Base-by-base conservation (phyloP, 257 asterid genomes). In the Solanum lycopersicoides region DNA sequence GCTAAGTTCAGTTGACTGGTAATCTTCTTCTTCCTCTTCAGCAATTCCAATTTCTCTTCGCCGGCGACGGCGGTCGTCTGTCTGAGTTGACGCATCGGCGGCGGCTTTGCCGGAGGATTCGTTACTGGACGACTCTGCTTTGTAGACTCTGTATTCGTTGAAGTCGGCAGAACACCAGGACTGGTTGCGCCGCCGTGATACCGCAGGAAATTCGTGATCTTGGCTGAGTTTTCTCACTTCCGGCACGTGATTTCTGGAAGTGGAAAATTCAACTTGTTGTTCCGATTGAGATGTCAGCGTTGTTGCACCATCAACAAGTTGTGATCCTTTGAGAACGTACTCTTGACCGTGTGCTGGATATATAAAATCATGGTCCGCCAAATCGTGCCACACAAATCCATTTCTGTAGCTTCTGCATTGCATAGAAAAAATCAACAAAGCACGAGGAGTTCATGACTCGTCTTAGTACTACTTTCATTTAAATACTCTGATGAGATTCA, bases 381-480 rank as follows among this genome's bases (percentile, higher is more conserved):
- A 93, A 91, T 96, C 99, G 35, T 96, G 96, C 99, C 99, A 96
- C 8, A 96, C 98, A 37, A 89, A 96, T 85, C 99, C 98, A 18
- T 92, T 94, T 86, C 91, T 96, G 65, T 95, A 96, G 89, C 97
- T 92, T 96, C 99, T 96, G 89, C 23, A 65, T 15, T 39, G 73
- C 14, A 35, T 18, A 50, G 42, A 50, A 47, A 28, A 82, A 15
- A 45, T 16, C 30, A 80, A 53, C 63, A 53, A 53, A 53, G 63
- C 63, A 53, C 23, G 63, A 53, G 4, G 68, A 59, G 10, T 53
- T 59, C 71, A 28, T 28, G 30, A 10, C 32, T n/a, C 72, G 30
- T n/a, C 1, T 12, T 25, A 12, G 20, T 25, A 66, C 18, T 25
- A 25, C 9, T 66, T 2, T 66, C 20, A 25, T 7, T 6, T 14